Evolutionary conservation across 768 basidiomycete species (phyloP).

Genomic region (Calvatia gigantea): DNA sequence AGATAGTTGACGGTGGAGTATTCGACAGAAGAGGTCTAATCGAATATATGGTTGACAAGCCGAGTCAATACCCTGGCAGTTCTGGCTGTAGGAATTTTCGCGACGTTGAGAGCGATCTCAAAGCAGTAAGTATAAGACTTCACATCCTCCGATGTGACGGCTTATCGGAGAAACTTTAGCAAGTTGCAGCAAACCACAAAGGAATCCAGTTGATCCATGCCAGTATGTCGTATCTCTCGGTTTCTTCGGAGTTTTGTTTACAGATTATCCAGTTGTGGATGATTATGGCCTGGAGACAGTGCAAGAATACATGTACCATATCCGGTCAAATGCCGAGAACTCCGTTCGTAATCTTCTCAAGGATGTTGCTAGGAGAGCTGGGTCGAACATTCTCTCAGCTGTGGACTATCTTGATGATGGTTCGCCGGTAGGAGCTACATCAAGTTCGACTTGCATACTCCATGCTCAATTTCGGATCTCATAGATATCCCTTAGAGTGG

Average conservation of each 20-base stretch:
- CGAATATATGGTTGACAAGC: conserved; percentile 79
- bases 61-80: conserved; percentile 77
- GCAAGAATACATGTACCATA: conserved; percentile 92
- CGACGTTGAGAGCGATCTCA: conserved; percentile 89
- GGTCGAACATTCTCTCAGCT: conserved; percentile 61
- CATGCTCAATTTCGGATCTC: background rate
- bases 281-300: conserved; percentile 87
- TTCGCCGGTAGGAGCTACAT: conserved; percentile 53
- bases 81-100: conserved; percentile 85
- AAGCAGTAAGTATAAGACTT: conserved; percentile 56
- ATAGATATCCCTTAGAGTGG: conserved; percentile 72
- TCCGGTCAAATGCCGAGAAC: conserved; percentile 82
- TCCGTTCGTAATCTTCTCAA: conserved; percentile 82
- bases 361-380: conserved; percentile 67
- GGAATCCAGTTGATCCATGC: conserved; percentile 83
- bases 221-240: conserved; percentile 38
- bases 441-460: conserved; percentile 10
- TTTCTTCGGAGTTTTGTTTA: conserved; percentile 11
- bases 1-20: conserved; percentile 78
- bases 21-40: conserved; percentile 75
- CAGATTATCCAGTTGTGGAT: conserved; percentile 55
- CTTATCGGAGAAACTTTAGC: conserved; percentile 37
- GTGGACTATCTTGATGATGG: conserved; percentile 88
- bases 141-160: background rate
- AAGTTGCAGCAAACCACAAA: conserved; percentile 94